These are phyloP conservation scores for Inonotus obliquus DNA, from an alignment of 1,284 basidiomycete species.

Conservation along the genomic window DNA sequence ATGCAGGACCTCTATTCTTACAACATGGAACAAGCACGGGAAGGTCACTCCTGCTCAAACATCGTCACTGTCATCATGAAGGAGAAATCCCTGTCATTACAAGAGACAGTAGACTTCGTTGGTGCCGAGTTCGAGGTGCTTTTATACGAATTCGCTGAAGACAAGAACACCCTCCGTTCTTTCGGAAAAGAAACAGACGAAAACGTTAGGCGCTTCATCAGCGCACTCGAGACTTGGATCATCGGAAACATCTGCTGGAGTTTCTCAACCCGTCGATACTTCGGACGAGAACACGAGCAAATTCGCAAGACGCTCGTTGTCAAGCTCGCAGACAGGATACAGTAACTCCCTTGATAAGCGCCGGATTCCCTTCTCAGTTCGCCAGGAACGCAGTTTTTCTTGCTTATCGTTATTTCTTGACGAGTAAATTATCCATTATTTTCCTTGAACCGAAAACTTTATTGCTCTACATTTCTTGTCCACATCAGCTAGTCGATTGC, in stretches of 20 bases:
- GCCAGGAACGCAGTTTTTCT: not conserved
- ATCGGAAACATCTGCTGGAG: constrained; percentile 52
- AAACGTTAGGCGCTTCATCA: constrained; percentile 44
- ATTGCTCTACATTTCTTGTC: too few species aligned
- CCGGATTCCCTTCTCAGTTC: not conserved
- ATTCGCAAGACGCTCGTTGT: constrained; percentile 45
- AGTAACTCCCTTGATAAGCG: not conserved
- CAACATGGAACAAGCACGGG: constrained; percentile 66
- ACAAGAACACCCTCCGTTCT: constrained; percentile 37
- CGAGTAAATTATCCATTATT: too few species aligned
- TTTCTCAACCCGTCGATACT: constrained; percentile 55
- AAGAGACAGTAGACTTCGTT: constrained; percentile 55
- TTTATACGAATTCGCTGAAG: constrained; percentile 43
- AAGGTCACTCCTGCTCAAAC: constrained; percentile 52
- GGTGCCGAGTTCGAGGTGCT: constrained; percentile 48
- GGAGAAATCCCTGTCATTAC: constrained; percentile 44
- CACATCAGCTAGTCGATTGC: not conserved
- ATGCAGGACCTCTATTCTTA: constrained; percentile 66
- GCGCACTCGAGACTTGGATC: constrained; percentile 46
- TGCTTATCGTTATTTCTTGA: not conserved
- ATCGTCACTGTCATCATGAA: constrained; percentile 64
- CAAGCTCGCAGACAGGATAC: constrained; percentile 13
- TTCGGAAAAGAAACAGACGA: constrained; percentile 44
- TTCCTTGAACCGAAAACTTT: too few species aligned
- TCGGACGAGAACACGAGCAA: constrained; percentile 42